Evolutionary conservation across 768 basidiomycete species (phyloP).

Genomic region (Calocera viscosa): DNA sequence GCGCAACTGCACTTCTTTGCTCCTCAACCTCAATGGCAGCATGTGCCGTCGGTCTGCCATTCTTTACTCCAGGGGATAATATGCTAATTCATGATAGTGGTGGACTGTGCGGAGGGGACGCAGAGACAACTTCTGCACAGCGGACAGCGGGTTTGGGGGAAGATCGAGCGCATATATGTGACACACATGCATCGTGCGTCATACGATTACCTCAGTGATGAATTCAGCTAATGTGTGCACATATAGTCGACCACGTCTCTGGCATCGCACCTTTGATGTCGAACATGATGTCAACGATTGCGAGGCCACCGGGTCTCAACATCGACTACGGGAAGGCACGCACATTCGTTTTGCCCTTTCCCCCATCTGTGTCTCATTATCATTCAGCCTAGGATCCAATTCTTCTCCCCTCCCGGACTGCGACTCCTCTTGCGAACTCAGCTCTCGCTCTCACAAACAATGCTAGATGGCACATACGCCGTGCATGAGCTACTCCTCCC

Average conservation of each 20-base stretch:
- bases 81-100: slow-evolving; percentile 37
- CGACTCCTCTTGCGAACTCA: slow-evolving; percentile 61
- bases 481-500: slow-evolving; percentile 64
- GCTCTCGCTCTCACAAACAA: slow-evolving; percentile 53
- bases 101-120: slow-evolving; percentile 77
- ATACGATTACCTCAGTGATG: neutral
- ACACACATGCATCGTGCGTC: slow-evolving; percentile 70
- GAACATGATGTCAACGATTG: slow-evolving; percentile 36
- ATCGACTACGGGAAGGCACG: neutral
- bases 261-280: slow-evolving; percentile 58
- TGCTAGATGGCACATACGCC: slow-evolving; percentile 47
- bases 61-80: neutral
- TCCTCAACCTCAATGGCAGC: slow-evolving; percentile 44
- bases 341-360: neutral
- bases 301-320: slow-evolving; percentile 9
- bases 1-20: slow-evolving; percentile 66
- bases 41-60: slow-evolving; percentile 48
- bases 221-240: neutral
- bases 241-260: slow-evolving; percentile 57
- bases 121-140: slow-evolving; percentile 52
- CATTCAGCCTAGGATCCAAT: slow-evolving; percentile 43
- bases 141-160: slow-evolving; percentile 27
- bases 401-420: slow-evolving; percentile 71
- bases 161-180: slow-evolving; percentile 43
- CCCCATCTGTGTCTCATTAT: neutral